Evolutionary conservation across 73 alveolate genomes (phyloP).

Genomic region (Tetrahymena elliotti): DNA sequence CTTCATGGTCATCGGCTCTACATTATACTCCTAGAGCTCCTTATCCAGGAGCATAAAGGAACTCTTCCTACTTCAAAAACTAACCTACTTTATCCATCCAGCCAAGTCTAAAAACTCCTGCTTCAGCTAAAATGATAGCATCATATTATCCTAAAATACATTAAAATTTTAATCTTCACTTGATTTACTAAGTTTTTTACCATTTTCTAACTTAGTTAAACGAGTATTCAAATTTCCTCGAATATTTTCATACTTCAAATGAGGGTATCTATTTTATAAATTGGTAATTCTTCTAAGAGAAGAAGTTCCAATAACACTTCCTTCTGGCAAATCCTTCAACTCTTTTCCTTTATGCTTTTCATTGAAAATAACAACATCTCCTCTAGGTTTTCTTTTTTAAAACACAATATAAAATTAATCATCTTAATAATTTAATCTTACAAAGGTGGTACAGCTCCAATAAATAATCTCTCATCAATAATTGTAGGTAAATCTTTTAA

Average conservation of each 20-base stretch:
- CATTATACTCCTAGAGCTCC: constrained; percentile 68
- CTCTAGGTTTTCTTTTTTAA: constrained; percentile 6
- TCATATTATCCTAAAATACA: constrained; percentile 41
- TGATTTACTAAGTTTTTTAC: neutral
- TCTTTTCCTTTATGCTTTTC: constrained; percentile 4
- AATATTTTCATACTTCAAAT: constrained; percentile 34
- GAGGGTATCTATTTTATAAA: constrained; percentile 35
- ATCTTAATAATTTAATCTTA: neutral
- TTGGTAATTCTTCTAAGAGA: constrained; percentile 54
- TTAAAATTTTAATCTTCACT: neutral
- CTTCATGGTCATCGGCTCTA: constrained; percentile 41
- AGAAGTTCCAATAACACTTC: constrained; percentile 53
- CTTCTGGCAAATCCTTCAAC: constrained; percentile 50
- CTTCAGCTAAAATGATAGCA: constrained; percentile 65
- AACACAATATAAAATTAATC: neutral
- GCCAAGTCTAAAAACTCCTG: constrained; percentile 63
- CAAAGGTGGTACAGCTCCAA: constrained; percentile 55
- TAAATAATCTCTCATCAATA: constrained; percentile 1
- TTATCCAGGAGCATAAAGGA: constrained; percentile 62
- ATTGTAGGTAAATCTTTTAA: constrained; percentile 65
- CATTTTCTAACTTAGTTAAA: constrained; percentile 38
- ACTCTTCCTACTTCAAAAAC: constrained; percentile 40
- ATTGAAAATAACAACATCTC: constrained; percentile 29
- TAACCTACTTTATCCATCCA: constrained; percentile 40
- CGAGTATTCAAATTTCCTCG: constrained; percentile 65